Evolutionary conservation across 2,329 filamentous ascomycete genomes (phyloP).

Genomic region (Basipetospora chlamydospora): DNA sequence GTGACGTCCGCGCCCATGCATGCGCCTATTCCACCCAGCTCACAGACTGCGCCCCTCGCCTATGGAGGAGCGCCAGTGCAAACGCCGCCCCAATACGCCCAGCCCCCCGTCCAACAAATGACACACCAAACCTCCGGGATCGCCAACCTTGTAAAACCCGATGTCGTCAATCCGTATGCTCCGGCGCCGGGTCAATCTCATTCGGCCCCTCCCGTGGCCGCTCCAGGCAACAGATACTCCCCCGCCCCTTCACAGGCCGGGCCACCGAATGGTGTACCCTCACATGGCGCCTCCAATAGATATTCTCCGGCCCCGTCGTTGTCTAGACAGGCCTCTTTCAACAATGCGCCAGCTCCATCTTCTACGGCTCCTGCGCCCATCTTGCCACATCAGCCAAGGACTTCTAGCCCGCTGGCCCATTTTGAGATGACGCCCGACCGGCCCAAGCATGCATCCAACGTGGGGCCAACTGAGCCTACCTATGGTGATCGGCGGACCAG

Average conservation of each 20-base stretch:
- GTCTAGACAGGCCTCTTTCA: conserved; percentile 28
- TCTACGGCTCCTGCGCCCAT: conserved; percentile 26
- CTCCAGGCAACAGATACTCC: conserved; percentile 40
- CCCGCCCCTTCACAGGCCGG: conserved; percentile 34
- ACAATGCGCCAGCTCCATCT: conserved; percentile 16
- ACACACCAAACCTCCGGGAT: too few species aligned
- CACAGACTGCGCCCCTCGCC: too few species aligned
- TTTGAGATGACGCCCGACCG: conserved; percentile 39
- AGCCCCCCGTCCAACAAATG: not conserved
- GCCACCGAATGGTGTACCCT: conserved; percentile 23
- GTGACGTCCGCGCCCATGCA: too few species aligned
- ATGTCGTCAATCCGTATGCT: conserved; percentile 39
- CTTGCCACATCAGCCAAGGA: conserved; percentile 46
- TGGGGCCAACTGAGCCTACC: too few species aligned
- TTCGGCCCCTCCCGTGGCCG: conserved; percentile 18
- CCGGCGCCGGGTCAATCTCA: conserved; percentile 22
- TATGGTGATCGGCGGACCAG: conserved; percentile 32
- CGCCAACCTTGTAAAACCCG: conserved; percentile 35
- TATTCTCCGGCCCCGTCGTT: conserved; percentile 36
- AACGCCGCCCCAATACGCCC: conserved; percentile 5
- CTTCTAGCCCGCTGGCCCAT: conserved; percentile 51
- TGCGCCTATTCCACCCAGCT: too few species aligned
- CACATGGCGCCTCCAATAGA: conserved; percentile 26
- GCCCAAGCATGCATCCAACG: too few species aligned
- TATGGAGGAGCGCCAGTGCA: too few species aligned